Conservation (phyloP, 139 green algal genomes). For the Tetratostichococcus sp. region DNA sequence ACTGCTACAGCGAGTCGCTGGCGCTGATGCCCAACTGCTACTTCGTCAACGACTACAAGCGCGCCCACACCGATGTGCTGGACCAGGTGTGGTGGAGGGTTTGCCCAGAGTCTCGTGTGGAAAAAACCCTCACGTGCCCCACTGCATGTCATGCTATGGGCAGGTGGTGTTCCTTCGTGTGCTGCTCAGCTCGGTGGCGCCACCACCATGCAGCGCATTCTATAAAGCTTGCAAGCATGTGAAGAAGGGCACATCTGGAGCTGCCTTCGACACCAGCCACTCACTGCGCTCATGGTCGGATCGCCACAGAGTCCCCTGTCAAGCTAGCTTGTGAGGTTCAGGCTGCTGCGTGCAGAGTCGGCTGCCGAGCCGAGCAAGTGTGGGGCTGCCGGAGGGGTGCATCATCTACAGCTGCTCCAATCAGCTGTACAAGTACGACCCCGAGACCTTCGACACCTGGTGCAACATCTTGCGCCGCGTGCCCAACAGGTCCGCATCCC, state of each 20-base stretch:
- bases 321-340: too few relatives aligned
- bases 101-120: too few relatives aligned
- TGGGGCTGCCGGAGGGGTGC: constrained; percentile 72
- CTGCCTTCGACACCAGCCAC: too few relatives aligned
- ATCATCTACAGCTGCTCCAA: constrained; percentile 84
- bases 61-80: constrained; percentile 60
- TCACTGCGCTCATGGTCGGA: too few relatives aligned
- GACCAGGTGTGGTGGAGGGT: constrained; percentile 19
- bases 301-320: too few relatives aligned
- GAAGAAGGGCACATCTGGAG: too few relatives aligned
- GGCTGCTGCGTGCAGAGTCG: not conserved
- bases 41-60: constrained; percentile 93
- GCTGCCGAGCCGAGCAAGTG: constrained; percentile 14
- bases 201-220: too few relatives aligned
- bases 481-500: not conserved
- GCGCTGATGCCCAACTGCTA: constrained; percentile 88
- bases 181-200: too few relatives aligned
- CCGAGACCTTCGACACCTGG: constrained; percentile 80
- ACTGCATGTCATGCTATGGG: too few relatives aligned
- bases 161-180: too few relatives aligned
- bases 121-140: too few relatives aligned
- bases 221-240: too few relatives aligned
- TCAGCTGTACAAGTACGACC: constrained; percentile 92
- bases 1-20: constrained; percentile 81
- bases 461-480: constrained; percentile 59